These are phyloP conservation scores for Byssoonygena ceratinophila DNA, from an alignment of 2,329 filamentous ascomycete species.

Conservation along the genomic window DNA sequence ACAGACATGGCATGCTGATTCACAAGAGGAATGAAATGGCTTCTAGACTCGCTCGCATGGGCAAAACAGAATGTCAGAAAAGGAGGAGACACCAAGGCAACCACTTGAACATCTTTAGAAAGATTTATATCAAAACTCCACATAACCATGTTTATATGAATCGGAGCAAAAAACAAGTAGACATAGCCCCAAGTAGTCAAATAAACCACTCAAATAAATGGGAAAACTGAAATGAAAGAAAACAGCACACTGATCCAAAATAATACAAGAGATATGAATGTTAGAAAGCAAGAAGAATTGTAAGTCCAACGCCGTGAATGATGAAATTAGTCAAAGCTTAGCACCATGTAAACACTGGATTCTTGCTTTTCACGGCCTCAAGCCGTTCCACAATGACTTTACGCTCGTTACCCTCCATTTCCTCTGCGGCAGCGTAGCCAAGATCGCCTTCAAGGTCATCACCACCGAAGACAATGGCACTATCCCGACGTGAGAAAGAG, in stretches of 20 bases:
- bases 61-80: neutral
- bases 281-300: neutral
- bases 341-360: slow-evolving; percentile 97
- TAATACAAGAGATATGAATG: neutral
- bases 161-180: neutral
- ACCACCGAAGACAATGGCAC: slow-evolving; percentile 46
- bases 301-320: neutral
- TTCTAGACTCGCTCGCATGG: neutral
- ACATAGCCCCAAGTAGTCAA: neutral
- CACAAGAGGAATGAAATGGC: neutral
- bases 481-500: slow-evolving; percentile 34
- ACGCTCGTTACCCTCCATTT: slow-evolving; percentile 79
- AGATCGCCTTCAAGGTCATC: slow-evolving; percentile 84
- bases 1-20: neutral
- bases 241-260: neutral
- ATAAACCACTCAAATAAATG: neutral
- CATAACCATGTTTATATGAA: neutral
- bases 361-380: slow-evolving; percentile 88
- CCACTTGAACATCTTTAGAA: neutral
- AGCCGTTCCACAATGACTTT: slow-evolving; percentile 95
- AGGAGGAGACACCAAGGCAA: neutral
- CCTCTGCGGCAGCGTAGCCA: slow-evolving; percentile 86
- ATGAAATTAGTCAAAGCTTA: slow-evolving; percentile 33
- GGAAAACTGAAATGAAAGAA: neutral
- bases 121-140: slow-evolving; percentile 3